These are phyloP conservation scores for Colletotrichum musae DNA, from an alignment of 2,329 filamentous ascomycete species.

Conservation along the genomic window DNA sequence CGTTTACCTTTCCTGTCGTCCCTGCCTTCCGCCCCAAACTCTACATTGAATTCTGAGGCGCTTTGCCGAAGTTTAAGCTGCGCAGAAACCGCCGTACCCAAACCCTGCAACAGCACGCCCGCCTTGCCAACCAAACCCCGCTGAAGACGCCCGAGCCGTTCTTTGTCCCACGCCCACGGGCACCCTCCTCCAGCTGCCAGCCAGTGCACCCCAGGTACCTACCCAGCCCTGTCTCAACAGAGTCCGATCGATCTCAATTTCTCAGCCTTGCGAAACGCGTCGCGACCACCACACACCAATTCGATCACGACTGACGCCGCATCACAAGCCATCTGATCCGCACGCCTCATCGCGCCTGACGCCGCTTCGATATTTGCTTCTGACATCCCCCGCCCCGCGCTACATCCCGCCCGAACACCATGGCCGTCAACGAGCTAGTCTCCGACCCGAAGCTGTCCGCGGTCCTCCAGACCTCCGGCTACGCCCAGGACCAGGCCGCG, in stretches of 20 bases:
- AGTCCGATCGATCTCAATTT: conserved; percentile 6
- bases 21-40: background rate
- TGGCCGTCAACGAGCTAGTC: conserved; percentile 58
- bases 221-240: background rate
- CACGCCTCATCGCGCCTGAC: background rate
- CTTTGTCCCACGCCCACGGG: conserved; percentile 8
- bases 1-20: background rate
- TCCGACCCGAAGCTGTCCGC: conserved; percentile 69
- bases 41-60: background rate
- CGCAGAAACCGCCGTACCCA: background rate
- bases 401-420: conserved; percentile 39
- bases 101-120: conserved; percentile 2
- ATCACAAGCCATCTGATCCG: background rate
- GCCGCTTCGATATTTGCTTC: too few species aligned
- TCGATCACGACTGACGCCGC: conserved; percentile 6
- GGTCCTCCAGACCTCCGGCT: conserved; percentile 80
- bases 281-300: too few species aligned
- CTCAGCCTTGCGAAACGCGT: conserved; percentile 14
- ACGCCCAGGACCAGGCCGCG: conserved; percentile 80
- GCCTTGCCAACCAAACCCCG: background rate
- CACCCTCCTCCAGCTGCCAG: too few species aligned
- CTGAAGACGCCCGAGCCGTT: conserved; percentile 22
- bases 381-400: background rate
- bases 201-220: too few species aligned
- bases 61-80: background rate